Base-by-base conservation (phyloP, 164 flowering plant genomes). In the Berberis thunbergii region DNA sequence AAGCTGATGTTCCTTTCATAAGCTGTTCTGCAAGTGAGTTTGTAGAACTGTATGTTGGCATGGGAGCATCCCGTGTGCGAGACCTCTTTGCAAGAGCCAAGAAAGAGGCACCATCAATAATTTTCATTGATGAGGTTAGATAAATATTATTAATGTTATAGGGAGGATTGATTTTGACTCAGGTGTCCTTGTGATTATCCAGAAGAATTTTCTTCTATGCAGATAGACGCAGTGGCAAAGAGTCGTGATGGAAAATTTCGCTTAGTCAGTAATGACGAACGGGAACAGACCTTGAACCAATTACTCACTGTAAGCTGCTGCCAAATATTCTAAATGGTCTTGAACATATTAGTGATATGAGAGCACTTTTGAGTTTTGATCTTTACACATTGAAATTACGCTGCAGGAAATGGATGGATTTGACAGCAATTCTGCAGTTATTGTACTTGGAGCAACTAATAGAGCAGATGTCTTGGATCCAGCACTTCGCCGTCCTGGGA, bases 371-470 rank as follows among this genome's bases (percentile, higher is more conserved):
- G 54, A 12, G 10, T 52, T 6, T 52, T 12, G 54, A 41, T 10
- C 45, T 60, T 4, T 41, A 43, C 60, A 60, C 44, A 46, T 59
- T 53, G 44, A 58, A 57, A 71, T 62, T 62, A 38, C 41, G 49
- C 64, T 77, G 74, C 83, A 94, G 99, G 99, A 94, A 77, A 94
- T 94, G 99, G 99, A 94, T 84, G 99, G 99, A 45, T 94, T 94
- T 76, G 99, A 91, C 73, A 94, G 96, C 80, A 91, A 78, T 67
- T 86, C 97, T 68, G 91, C 93, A 58, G 99, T 94, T 10, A 91
- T 94, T 69, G 99, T 94, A 67, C 96, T 94, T 73, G 99, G 90
- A 64, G 99, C 97, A 49, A 94, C 99, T 69, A 94, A 94, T 72
- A 86, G 99, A 2, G 67, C 96, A 45, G 99, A 94, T 83, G 97